A percentile compares a stretch with the other conserved stretches of the same genome.
Evolutionary conservation across 2,329 filamentous ascomycete genomes (phyloP).

Genomic region (Cercospora canescens): DNA sequence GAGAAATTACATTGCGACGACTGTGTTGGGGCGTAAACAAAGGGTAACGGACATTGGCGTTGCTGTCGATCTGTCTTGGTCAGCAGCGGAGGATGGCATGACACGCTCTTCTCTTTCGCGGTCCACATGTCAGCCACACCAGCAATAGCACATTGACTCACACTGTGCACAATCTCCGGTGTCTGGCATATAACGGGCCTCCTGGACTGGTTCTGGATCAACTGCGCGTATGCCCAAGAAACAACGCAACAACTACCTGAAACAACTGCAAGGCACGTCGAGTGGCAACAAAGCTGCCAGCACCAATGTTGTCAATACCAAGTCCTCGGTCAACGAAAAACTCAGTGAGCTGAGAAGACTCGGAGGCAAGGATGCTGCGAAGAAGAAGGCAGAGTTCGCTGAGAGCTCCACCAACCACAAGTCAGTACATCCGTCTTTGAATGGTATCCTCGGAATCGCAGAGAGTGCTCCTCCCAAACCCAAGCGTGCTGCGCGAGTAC

Average conservation of each 20-base stretch:
- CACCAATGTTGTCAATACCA: constrained; percentile 23
- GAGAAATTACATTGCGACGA: constrained; percentile 14
- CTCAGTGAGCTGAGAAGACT: constrained; percentile 48
- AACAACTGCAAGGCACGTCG: constrained; percentile 40
- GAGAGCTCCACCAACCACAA: constrained; percentile 40
- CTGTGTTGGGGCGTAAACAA: neutral
- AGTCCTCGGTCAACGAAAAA: constrained; percentile 46
- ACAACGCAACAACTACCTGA: constrained; percentile 38
- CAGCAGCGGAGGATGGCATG: neutral
- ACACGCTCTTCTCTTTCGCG: neutral
- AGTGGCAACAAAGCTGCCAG: constrained; percentile 41
- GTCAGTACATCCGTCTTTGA: constrained; percentile 47
- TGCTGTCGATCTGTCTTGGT: neutral
- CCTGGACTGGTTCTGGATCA: constrained; percentile 9
- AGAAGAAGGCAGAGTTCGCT: constrained; percentile 46
- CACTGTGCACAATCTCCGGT: neutral
- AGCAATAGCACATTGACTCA: constrained; percentile 10
- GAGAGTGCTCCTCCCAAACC: constrained; percentile 49
- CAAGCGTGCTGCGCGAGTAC: constrained; percentile 40
- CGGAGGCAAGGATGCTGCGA: constrained; percentile 38
- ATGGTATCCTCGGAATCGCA: constrained; percentile 46
- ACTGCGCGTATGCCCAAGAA: constrained; percentile 48
- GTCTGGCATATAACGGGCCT: neutral
- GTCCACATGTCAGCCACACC: neutral
- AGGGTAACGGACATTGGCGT: neutral